These are phyloP conservation scores for Exobasidium cylindrosporum DNA, from an alignment of 1,284 basidiomycete species.

Conservation along the genomic window DNA sequence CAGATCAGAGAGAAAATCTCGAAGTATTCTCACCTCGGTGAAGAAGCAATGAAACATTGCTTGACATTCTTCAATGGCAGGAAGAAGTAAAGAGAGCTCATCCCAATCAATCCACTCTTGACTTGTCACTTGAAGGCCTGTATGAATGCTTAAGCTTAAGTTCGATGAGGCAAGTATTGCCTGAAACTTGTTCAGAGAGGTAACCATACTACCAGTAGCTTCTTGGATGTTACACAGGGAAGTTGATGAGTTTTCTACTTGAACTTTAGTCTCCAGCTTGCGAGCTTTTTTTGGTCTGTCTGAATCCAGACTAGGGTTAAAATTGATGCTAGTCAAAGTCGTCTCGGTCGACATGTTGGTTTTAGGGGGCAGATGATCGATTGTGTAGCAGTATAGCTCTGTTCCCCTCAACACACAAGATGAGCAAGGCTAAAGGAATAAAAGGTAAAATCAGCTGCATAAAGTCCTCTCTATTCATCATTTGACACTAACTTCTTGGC, in stretches of 20 bases:
- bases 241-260: too few species aligned
- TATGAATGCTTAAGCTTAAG: neutral
- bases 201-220: too few species aligned
- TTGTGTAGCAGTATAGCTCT: neutral
- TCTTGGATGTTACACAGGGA: too few species aligned
- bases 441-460: too few species aligned
- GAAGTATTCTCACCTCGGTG: conserved; percentile 11
- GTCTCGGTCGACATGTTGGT: neutral
- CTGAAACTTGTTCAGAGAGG: neutral
- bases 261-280: neutral
- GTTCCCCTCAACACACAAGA: conserved; percentile 2
- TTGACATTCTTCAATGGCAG: neutral
- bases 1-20: too few species aligned
- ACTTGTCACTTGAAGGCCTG: neutral
- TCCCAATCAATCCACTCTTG: neutral
- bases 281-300: neutral
- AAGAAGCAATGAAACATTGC: conserved; percentile 4
- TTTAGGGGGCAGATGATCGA: neutral
- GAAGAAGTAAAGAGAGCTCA: neutral
- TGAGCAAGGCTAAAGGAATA: too few species aligned
- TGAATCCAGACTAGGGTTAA: neutral
- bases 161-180: too few species aligned
- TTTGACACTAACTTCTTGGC: too few species aligned
- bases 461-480: too few species aligned
- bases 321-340: neutral